A percentile compares a stretch with the other conserved stretches of the same genome.
Conservation (phyloP, 2,329 filamentous ascomycete species). For the Stenocarpella maydis region DNA sequence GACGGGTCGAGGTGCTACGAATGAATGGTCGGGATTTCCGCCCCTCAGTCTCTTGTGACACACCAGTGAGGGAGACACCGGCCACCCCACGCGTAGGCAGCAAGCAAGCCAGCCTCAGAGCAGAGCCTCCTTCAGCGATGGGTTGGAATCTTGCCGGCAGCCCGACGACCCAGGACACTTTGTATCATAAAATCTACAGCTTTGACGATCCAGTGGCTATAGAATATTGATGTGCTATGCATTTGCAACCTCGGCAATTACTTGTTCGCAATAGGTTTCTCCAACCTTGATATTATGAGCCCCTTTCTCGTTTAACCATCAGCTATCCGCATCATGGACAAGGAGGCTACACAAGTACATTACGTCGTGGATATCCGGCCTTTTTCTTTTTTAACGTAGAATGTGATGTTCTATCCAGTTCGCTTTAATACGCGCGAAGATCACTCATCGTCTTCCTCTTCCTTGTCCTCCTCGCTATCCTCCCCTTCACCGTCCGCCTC, state of each 20-base stretch:
- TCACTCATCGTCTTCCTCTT: slow-evolving; percentile 1
- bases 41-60: neutral
- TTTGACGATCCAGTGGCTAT: slow-evolving; percentile 34
- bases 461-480: neutral
- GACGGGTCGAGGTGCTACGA: neutral
- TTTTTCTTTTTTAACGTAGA: neutral
- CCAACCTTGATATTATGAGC: neutral
- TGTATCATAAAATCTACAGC: slow-evolving; percentile 15
- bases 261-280: neutral
- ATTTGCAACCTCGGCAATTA: neutral
- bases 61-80: neutral
- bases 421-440: neutral
- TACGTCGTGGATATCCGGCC: too few species aligned
- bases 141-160: neutral
- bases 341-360: too few species aligned
- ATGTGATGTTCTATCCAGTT: neutral
- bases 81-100: neutral
- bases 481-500: neutral
- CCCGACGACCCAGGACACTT: neutral
- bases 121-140: neutral
- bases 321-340: too few species aligned
- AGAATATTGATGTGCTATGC: slow-evolving; percentile 36
- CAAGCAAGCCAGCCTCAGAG: slow-evolving; percentile 2
- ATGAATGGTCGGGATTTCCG: neutral
- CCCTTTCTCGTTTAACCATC: too few species aligned